Base-by-base conservation (phyloP, 208 protist species). In the Leishmania martiniquensis region DNA sequence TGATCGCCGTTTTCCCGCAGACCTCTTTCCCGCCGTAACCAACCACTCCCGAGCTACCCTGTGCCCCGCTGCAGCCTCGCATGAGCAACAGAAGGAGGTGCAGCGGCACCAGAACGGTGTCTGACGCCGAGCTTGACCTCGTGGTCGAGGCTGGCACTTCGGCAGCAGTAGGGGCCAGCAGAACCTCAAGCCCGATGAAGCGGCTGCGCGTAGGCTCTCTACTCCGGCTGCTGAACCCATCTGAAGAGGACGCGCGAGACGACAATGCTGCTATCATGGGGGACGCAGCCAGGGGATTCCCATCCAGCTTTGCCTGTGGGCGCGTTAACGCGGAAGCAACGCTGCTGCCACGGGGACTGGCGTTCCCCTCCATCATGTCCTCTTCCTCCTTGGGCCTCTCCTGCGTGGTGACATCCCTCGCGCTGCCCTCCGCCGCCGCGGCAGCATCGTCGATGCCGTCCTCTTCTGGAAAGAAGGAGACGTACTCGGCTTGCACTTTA, bases 11-110 rank as follows among this genome's bases (percentile, higher is more conserved):
- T 4, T 10, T 34, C 22, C 17, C 37, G 15, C 6, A 17, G 37
- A 25, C 42, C 45, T 57, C 20, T 3, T 34, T 17, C 37, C 25
- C 22, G 47, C 44, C 44, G 32, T 39, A 15, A 17, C 32, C 17
- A 22, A 25, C 54, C 75, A 54, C 25, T 13, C 4, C 59, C 42
- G 42, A 69, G 22, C 42, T 32, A 60, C 79, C 68, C 37, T 86
- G 68, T 29, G 71, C 62, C 37, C 72, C 77, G 29, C 54, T 69
- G 68, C 88, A 90, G 66, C 72, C 80, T 2, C 88, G 88, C 86
- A 92, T 92, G n/a, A 92, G 80, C 44, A 92, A 77, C 4, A 92
- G 86, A 59, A 87, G 80, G 75, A 89, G 85, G 72, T 92, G 85
- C 72, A 92, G 37, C 22, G 88, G 88, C 42, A 90, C 71, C 51